Percentiles rank a stretch among this genome's conserved stretches.
Evolutionary conservation across 441 rosid species (phyloP).

Genomic region (Melastoma candidum): DNA sequence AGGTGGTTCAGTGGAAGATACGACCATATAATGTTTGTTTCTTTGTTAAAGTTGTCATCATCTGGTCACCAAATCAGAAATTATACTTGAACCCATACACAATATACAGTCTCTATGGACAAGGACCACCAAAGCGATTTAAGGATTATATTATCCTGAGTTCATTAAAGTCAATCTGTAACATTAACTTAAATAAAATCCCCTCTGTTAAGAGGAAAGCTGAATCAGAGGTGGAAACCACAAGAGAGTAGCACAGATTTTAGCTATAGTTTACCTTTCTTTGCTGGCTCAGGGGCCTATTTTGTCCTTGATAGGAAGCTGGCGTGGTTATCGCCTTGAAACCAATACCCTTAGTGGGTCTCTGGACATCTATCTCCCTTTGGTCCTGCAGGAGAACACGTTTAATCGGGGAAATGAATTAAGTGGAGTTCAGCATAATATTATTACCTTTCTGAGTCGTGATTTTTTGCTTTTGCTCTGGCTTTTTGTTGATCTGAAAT

Average conservation of each 20-base stretch:
- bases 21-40: too few species aligned
- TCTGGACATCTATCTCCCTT: slow-evolving; percentile 39
- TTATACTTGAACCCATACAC: too few species aligned
- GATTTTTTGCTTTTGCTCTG: slow-evolving; percentile 36
- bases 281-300: not conserved
- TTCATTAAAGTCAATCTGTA: too few species aligned
- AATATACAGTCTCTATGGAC: too few species aligned
- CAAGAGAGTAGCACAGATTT: not conserved
- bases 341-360: slow-evolving; percentile 29
- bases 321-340: slow-evolving; percentile 44
- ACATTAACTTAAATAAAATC: too few species aligned
- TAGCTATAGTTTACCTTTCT: not conserved
- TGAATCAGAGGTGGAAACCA: not conserved
- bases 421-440: not conserved
- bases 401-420: slow-evolving; percentile 1
- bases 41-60: too few species aligned
- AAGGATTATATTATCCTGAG: too few species aligned
- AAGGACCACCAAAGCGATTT: too few species aligned
- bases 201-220: too few species aligned
- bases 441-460: slow-evolving; percentile 40
- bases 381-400: slow-evolving; percentile 31
- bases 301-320: slow-evolving; percentile 33
- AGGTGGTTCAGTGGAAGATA: too few species aligned
- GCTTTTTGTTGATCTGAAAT: slow-evolving; percentile 15
- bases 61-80: too few species aligned